phyloP scores from a whole-genome alignment of 2,329 filamentous ascomycete species.

The Ceratocystiopsis brevicomis region DNA sequence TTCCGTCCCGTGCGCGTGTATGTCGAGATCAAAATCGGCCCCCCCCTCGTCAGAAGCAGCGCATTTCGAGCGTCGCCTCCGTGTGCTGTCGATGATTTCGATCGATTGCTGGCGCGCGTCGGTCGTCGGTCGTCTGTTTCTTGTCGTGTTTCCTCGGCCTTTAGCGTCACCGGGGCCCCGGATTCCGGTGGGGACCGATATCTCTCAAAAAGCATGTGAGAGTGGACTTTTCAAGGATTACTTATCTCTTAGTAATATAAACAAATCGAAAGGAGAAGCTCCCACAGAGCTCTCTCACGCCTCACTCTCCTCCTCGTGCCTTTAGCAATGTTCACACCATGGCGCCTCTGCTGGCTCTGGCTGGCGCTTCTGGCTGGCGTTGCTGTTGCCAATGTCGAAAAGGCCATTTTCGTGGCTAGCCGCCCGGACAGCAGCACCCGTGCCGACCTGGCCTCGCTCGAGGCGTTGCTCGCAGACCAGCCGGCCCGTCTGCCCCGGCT shows the following conservation, averaged over 20 bases:
- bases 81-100: no score
- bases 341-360: neutral
- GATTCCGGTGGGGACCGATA: no score
- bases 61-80: no score
- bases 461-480: neutral
- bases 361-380: constrained; percentile 7
- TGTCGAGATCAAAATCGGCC: no score
- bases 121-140: neutral
- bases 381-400: constrained; percentile 61
- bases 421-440: constrained; percentile 26
- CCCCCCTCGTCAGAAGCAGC: no score
- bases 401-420: constrained; percentile 58
- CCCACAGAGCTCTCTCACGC: no score
- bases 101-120: neutral
- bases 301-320: no score
- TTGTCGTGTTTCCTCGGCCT: neutral
- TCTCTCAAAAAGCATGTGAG: no score
- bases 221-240: no score
- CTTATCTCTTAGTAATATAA: no score
- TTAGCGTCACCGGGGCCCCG: constrained; percentile 7
- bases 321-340: neutral
- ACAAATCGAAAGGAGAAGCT: no score
- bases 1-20: no score
- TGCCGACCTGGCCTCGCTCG: constrained; percentile 40
- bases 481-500: constrained; percentile 2